A percentile compares a stretch with the other conserved stretches of the same genome.
phyloP scores from a whole-genome alignment of 768 basidiomycete genomes.

The Leccinum olivaceopallidum region DNA sequence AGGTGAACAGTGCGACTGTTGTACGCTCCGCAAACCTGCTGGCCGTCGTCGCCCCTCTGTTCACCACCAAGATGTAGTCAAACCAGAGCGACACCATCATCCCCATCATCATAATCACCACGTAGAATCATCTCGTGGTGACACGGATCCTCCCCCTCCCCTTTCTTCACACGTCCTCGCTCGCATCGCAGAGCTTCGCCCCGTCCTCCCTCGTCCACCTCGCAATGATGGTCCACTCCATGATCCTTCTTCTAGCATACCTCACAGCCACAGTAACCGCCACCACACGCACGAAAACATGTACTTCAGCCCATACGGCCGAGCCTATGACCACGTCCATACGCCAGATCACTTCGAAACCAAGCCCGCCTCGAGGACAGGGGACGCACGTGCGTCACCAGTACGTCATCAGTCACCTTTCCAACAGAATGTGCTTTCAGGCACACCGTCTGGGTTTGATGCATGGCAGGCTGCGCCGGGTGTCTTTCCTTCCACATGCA shows the following conservation, averaged over 20 bases:
- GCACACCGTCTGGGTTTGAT: conserved; percentile 27
- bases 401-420: conserved; percentile 22
- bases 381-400: conserved; percentile 25
- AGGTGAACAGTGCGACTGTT: conserved; percentile 57
- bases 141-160: conserved; percentile 19
- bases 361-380: conserved; percentile 14
- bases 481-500: conserved; percentile 51
- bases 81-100: conserved; percentile 28
- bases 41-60: conserved; percentile 36
- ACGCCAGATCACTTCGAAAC: conserved; percentile 35
- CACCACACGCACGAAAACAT: conserved; percentile 52
- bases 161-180: conserved; percentile 53
- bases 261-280: conserved; percentile 42
- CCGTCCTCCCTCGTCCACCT: conserved; percentile 66
- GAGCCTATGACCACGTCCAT: conserved; percentile 59
- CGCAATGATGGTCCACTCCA: conserved; percentile 42
- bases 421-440: conserved; percentile 30
- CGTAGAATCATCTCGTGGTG: conserved; percentile 14
- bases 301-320: conserved; percentile 66
- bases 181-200: conserved; percentile 64
- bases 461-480: conserved; percentile 25
- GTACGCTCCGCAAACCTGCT: conserved; percentile 47
- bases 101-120: conserved; percentile 17
- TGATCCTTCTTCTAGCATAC: conserved; percentile 46
- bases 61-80: conserved; percentile 29